phyloP scores from a whole-genome alignment of 306 rosid species.

The Potentilla sterilis region DNA sequence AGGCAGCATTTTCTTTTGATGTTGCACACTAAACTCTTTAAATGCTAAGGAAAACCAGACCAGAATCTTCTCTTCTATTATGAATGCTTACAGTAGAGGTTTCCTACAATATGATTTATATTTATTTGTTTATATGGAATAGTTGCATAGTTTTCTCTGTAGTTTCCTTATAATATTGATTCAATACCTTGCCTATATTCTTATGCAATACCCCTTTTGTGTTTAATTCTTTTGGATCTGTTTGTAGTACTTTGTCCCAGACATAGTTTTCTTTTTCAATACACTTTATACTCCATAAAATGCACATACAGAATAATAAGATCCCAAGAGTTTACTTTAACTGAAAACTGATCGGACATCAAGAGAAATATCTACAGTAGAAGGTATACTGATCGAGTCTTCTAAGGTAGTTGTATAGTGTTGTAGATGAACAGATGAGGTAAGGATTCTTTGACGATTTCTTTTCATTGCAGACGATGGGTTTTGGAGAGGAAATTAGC shows the following conservation, averaged over 20 bases:
- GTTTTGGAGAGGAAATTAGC: slow-evolving; percentile 83
- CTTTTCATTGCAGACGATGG: slow-evolving; percentile 70
- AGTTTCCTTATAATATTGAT: not conserved
- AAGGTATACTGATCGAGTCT: not conserved
- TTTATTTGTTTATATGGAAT: not conserved
- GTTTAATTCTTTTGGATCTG: not conserved
- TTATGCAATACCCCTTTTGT: not conserved
- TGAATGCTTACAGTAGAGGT: not conserved
- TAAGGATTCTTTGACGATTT: slow-evolving; percentile 19
- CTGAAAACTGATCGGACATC: too few species aligned
- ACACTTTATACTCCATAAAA: not conserved
- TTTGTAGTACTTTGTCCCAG: not conserved
- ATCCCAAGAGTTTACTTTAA: too few species aligned
- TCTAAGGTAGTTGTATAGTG: not conserved
- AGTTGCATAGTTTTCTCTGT: not conserved
- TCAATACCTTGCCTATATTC: not conserved
- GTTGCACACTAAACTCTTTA: not conserved
- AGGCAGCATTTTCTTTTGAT: not conserved
- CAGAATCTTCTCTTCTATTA: slow-evolving; percentile 2
- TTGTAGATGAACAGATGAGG: slow-evolving; percentile 6
- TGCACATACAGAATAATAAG: not conserved
- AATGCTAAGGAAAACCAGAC: not conserved
- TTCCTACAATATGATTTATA: not conserved
- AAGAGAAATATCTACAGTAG: too few species aligned
- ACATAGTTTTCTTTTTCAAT: not conserved